Percentiles rank a stretch among this genome's conserved stretches.
Conservation (phyloP, 805 yeast genomes). For the Sungouiella blattae region DNA sequence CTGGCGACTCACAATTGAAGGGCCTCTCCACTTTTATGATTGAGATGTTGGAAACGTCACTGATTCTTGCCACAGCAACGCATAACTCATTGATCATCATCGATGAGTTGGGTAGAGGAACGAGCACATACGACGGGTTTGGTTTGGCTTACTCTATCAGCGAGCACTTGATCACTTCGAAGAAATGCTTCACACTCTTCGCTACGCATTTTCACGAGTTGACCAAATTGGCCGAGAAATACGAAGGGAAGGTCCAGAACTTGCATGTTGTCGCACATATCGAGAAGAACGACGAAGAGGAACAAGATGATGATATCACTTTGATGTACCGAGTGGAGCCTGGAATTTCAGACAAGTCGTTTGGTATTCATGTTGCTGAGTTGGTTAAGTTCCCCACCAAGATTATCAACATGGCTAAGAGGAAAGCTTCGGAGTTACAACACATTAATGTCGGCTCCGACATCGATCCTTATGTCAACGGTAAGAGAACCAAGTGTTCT, state of each 20-base stretch:
- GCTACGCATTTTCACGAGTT: conserved; percentile 98
- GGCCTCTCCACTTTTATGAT: conserved; percentile 97
- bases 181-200: conserved; percentile 78
- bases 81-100: conserved; percentile 76
- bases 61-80: conserved; percentile 78
- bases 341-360: conserved; percentile 93
- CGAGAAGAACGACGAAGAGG: conserved; percentile 40
- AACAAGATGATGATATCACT: conserved; percentile 63
- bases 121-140: conserved; percentile 87
- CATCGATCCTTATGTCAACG: conserved; percentile 38
- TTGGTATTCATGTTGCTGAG: conserved; percentile 97
- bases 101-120: conserved; percentile 95
- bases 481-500: conserved; percentile 50
- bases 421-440: conserved; percentile 87
- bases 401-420: conserved; percentile 90
- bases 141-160: conserved; percentile 97
- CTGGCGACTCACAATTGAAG: conserved; percentile 95
- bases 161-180: conserved; percentile 69
- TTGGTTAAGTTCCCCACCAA: conserved; percentile 89
- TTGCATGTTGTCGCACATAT: conserved; percentile 93
- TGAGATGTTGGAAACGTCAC: conserved; percentile 92
- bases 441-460: conserved; percentile 39
- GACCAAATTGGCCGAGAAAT: conserved; percentile 68
- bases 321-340: conserved; percentile 90
- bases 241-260: conserved; percentile 61